Percentiles rank a stretch among this genome's conserved stretches.
These are phyloP conservation scores for Trichoderma gamsii DNA, from an alignment of 495 filamentous ascomycete genomes.

Conservation along the genomic window DNA sequence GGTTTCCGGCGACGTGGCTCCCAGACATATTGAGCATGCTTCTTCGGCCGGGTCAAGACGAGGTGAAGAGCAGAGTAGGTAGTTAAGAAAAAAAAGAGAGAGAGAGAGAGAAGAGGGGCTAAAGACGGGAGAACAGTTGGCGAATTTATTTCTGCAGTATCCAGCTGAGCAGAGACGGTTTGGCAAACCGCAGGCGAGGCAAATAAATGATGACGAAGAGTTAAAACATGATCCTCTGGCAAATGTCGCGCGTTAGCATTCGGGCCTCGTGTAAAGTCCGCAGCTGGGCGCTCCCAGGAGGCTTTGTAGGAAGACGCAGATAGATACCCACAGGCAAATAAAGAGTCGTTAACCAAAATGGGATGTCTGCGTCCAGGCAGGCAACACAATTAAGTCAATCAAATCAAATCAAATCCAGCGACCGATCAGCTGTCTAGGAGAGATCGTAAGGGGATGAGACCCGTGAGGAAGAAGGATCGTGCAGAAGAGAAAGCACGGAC, in stretches of 20 bases:
- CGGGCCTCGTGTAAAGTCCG: not conserved
- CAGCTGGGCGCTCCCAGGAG: not conserved
- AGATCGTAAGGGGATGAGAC: not conserved
- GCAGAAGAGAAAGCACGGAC: not conserved
- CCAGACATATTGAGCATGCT: conserved; percentile 55
- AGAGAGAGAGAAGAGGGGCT: conserved; percentile 3
- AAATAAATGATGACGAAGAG: not conserved
- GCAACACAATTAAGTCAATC: conserved; percentile 6
- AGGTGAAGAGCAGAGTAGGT: not conserved
- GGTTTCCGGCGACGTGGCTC: conserved; percentile 73
- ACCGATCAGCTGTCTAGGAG: not conserved
- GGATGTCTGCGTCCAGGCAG: conserved; percentile 11
- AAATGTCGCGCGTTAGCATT: not conserved
- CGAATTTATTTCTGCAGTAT: conserved; percentile 3
- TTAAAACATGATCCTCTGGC: not conserved
- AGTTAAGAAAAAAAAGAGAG: not conserved
- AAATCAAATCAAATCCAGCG: not conserved
- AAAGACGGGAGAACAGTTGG: conserved; percentile 3
- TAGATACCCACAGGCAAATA: not conserved
- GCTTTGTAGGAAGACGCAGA: not conserved
- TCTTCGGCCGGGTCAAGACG: conserved; percentile 21
- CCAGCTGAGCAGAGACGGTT: not conserved
- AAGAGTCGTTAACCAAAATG: conserved; percentile 1
- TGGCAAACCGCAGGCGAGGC: not conserved
- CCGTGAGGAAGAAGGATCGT: not conserved